These are phyloP conservation scores for Termitomyces sp. DNA, from an alignment of 768 basidiomycete genomes.

Conservation along the genomic window DNA sequence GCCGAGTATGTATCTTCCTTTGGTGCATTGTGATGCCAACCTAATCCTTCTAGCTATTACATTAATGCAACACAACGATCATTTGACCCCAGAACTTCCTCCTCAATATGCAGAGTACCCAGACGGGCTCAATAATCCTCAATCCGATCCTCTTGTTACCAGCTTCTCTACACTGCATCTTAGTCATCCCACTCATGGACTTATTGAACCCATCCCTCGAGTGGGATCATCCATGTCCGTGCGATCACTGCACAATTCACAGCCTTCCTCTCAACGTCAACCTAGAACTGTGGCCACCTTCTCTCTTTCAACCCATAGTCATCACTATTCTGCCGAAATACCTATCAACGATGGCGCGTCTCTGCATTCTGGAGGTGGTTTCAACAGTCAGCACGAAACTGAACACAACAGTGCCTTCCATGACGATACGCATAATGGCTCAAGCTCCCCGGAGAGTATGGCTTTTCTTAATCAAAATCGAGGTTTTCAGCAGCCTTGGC, in stretches of 20 bases:
- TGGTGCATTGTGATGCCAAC: neutral
- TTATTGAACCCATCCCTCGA: constrained; percentile 47
- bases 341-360: constrained; percentile 19
- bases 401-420: constrained; percentile 36
- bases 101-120: constrained; percentile 27
- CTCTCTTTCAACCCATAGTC: constrained; percentile 20
- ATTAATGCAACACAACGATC: constrained; percentile 34
- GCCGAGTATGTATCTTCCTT: constrained; percentile 14
- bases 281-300: constrained; percentile 41
- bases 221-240: constrained; percentile 57
- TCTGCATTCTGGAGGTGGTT: constrained; percentile 30
- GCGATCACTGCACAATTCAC: constrained; percentile 26
- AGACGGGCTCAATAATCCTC: constrained; percentile 22
- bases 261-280: constrained; percentile 23
- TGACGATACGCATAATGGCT: constrained; percentile 27
- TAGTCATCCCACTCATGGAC: constrained; percentile 24
- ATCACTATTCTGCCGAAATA: constrained; percentile 8
- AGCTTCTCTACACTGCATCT: constrained; percentile 54
- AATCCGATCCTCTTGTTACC: constrained; percentile 42
- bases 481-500: constrained; percentile 17
- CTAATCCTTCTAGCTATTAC: constrained; percentile 10
- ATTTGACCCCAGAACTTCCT: constrained; percentile 27
- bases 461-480: constrained; percentile 20
- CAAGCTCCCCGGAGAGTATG: constrained; percentile 25
- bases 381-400: constrained; percentile 27